Conservation (phyloP, 208 protist species). For the Novymonas esmeraldas region DNA sequence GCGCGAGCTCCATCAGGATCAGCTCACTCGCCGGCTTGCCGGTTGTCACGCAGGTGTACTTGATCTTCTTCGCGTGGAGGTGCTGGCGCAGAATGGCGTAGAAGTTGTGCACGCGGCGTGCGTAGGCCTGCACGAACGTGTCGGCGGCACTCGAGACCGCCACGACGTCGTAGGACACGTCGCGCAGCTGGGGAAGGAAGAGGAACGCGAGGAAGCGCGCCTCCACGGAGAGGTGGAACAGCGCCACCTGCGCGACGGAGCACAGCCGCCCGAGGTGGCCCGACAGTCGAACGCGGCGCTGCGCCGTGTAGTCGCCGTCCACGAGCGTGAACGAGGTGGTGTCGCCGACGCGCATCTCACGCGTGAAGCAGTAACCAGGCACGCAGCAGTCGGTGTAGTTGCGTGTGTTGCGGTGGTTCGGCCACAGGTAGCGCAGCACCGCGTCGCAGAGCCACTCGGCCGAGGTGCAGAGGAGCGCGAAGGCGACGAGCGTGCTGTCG, state of each 20-base stretch:
- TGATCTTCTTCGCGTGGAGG: conserved; percentile 60
- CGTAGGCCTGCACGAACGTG: conserved; percentile 87
- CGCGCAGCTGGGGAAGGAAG: conserved; percentile 87
- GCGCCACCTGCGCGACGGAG: conserved; percentile 69
- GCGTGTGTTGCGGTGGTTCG: conserved; percentile 8
- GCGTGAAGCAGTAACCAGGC: conserved; percentile 49
- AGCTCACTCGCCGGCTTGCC: conserved; percentile 81
- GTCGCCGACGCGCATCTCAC: conserved; percentile 38
- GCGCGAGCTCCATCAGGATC: conserved; percentile 74
- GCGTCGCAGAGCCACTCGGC: conserved; percentile 80
- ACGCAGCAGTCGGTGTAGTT: conserved; percentile 58
- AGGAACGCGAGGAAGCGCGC: conserved; percentile 78
- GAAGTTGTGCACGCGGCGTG: conserved; percentile 68
- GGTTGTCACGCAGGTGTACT: conserved; percentile 71
- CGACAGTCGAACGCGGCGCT: conserved; percentile 42
- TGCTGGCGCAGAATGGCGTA: conserved; percentile 74
- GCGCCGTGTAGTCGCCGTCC: conserved; percentile 20
- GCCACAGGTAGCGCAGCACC: conserved; percentile 51
- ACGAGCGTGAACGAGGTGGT: conserved; percentile 9
- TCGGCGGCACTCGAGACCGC: conserved; percentile 65
- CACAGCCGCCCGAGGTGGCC: conserved; percentile 69
- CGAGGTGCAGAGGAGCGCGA: conserved; percentile 76
- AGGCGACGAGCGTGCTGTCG: conserved; percentile 69
- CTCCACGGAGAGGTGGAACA: conserved; percentile 86
- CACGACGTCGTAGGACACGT: conserved; percentile 82